These are phyloP conservation scores for Strigomonas galati DNA, from an alignment of 208 protist species.

Conservation along the genomic window DNA sequence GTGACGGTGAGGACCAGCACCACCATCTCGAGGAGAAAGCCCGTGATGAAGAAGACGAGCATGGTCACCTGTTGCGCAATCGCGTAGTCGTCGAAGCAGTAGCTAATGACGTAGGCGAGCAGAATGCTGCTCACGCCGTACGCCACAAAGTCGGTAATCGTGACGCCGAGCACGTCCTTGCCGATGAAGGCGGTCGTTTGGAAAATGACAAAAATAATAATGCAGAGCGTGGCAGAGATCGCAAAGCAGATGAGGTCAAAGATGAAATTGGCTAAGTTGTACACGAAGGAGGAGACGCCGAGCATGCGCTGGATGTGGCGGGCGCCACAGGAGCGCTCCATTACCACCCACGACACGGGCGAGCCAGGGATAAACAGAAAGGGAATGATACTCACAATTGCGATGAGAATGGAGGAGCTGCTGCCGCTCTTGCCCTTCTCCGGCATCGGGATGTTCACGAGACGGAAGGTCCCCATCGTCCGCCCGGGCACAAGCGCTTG, in stretches of 20 bases:
- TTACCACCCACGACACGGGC: slow-evolving; percentile 69
- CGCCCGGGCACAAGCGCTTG: neutral
- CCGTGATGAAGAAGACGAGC: slow-evolving; percentile 72
- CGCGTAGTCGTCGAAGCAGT: slow-evolving; percentile 63
- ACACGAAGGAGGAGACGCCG: slow-evolving; percentile 38
- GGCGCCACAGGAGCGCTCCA: slow-evolving; percentile 66
- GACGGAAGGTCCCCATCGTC: neutral
- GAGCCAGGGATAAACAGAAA: slow-evolving; percentile 71
- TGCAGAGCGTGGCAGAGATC: slow-evolving; percentile 55
- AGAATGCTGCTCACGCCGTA: slow-evolving; percentile 64
- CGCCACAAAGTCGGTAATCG: slow-evolving; percentile 48
- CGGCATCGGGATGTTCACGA: slow-evolving; percentile 8
- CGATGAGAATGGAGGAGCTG: slow-evolving; percentile 37
- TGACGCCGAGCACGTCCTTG: slow-evolving; percentile 28
- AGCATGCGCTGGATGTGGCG: slow-evolving; percentile 52
- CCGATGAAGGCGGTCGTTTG: slow-evolving; percentile 54
- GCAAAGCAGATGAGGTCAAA: slow-evolving; percentile 66
- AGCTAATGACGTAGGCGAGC: slow-evolving; percentile 59
- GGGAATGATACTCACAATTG: slow-evolving; percentile 64
- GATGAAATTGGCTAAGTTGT: slow-evolving; percentile 77
- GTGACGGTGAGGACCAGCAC: slow-evolving; percentile 47
- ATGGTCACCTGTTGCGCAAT: slow-evolving; percentile 65
- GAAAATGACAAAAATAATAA: slow-evolving; percentile 65
- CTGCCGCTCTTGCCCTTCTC: neutral
- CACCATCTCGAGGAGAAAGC: slow-evolving; percentile 64